phyloP scores from a whole-genome alignment of 169 alveolate species.

The Cryptosporidium canis region DNA sequence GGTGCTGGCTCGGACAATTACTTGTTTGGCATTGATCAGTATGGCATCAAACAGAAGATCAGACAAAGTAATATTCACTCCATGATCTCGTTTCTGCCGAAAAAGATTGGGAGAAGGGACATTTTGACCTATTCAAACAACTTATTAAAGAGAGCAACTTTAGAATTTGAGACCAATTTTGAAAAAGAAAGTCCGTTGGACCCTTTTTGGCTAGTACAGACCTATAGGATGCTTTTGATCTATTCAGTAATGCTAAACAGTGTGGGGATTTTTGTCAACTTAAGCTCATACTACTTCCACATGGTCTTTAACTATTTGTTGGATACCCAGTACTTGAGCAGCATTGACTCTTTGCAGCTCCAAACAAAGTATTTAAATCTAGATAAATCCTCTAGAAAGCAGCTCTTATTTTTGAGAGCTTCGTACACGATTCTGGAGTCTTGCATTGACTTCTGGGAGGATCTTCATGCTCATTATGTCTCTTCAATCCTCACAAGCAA shows the following conservation, averaged over 20 bases:
- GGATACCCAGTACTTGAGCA: constrained; percentile 19
- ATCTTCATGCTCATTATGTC: constrained; percentile 3
- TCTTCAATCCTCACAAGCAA: neutral
- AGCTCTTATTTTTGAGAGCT: constrained; percentile 60
- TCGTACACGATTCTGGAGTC: constrained; percentile 49
- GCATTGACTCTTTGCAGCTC: constrained; percentile 36
- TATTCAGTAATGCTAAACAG: constrained; percentile 15
- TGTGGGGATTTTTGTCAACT: neutral
- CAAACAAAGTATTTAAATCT: constrained; percentile 35
- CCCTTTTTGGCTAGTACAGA: constrained; percentile 67
- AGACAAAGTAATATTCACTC: neutral
- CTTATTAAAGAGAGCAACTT: constrained; percentile 5
- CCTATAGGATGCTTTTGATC: constrained; percentile 52
- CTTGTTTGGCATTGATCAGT: neutral
- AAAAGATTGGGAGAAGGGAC: constrained; percentile 20
- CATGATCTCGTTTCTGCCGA: neutral
- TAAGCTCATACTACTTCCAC: constrained; percentile 10
- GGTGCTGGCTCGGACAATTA: neutral
- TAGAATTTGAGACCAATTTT: constrained; percentile 49
- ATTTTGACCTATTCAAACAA: constrained; percentile 11
- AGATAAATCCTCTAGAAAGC: constrained; percentile 38
- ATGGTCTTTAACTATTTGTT: constrained; percentile 7
- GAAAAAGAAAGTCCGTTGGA: constrained; percentile 61
- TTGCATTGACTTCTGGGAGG: constrained; percentile 54
- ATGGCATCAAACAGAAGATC: neutral